Base-by-base conservation (phyloP, 2,329 filamentous ascomycete species). In the Phaeoacremonium minimum region DNA sequence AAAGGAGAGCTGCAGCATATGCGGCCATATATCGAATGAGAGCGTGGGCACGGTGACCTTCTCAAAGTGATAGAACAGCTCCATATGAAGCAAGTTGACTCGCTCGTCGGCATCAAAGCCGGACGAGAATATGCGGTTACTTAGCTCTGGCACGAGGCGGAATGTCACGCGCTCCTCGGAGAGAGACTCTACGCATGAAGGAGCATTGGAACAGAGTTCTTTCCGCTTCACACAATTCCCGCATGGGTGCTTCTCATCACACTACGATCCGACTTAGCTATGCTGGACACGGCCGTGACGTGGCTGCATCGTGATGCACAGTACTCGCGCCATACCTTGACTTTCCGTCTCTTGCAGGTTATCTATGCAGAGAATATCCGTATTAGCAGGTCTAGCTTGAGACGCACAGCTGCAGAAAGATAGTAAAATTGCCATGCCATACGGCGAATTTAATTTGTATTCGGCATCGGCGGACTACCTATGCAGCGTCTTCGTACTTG, bases 41-140 rank as follows among this genome's bases (percentile, higher is more conserved):
- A 58, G 44, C 8, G 50, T 56, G 11, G 42, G 38, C 5, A 45
- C 33, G 13, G 50, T 55, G 14, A 38, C 26, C 11, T 46, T 43
- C 16, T 53, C 46, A 32, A 55, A 58, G 41, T 58, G 53, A 39
- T 55, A 43, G 38, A 59, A 50, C 18, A 59, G 46, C 33, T 58
- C 52, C 38, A 59, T 44, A 32, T 59, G 54, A 13, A 57, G 34
- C 5, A 57, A 38, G 31, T 55, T 57, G 32, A 56, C 45, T 7
- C 38, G 42, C 9, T 36, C 18, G 15, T 31, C 32, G 3, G 32
- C n/a, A 22, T 38, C 37, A 15, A 19, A 12, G 12, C 28, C 15
- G n/a, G 14, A 33, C 14, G 11, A 26, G 22, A 26, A 9, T 9
- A 26, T n/a, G n/a, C 22, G 15, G 22, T 31, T 31, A 28, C 19